Evolutionary conservation across 2,329 filamentous ascomycete genomes (phyloP).

Genomic region (Epichloe brachyelytri): DNA sequence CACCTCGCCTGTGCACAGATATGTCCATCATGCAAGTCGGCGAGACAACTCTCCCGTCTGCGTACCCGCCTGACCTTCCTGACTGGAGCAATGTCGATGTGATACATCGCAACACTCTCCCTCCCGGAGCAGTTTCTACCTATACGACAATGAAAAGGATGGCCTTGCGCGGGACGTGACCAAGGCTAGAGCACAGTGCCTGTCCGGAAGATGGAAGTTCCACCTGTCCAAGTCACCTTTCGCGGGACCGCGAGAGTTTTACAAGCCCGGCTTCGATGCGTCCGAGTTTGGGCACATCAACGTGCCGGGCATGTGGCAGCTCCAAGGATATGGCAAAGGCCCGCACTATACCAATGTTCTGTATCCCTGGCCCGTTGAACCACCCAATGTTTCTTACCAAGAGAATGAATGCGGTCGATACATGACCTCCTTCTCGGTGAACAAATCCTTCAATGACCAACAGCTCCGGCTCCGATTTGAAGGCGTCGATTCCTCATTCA

Average conservation of each 20-base stretch:
- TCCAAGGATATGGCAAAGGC: slow-evolving; percentile 48
- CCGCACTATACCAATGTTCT: slow-evolving; percentile 60
- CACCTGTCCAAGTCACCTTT: slow-evolving; percentile 32
- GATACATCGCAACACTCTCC: slow-evolving; percentile 46
- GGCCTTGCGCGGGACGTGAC: slow-evolving; percentile 30
- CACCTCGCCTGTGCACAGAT: background rate
- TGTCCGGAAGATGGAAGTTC: slow-evolving; percentile 45
- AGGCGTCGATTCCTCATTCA: slow-evolving; percentile 60
- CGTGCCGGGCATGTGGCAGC: slow-evolving; percentile 60
- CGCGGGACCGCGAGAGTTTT: slow-evolving; percentile 29
- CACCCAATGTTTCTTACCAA: slow-evolving; percentile 49
- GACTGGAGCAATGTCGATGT: slow-evolving; percentile 51
- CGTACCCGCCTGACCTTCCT: slow-evolving; percentile 17
- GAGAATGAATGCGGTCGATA: slow-evolving; percentile 57
- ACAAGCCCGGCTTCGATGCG: slow-evolving; percentile 22
- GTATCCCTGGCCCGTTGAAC: slow-evolving; percentile 54
- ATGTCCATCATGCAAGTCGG: background rate
- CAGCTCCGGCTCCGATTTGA: slow-evolving; percentile 60
- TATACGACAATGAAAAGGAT: slow-evolving; percentile 34
- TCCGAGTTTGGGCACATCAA: slow-evolving; percentile 28
- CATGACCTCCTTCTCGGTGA: slow-evolving; percentile 41
- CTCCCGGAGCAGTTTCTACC: slow-evolving; percentile 42
- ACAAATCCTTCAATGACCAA: slow-evolving; percentile 28
- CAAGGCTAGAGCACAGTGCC: slow-evolving; percentile 26
- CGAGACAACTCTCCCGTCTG: background rate